Base-by-base conservation (phyloP, 306 rosid species). In the Parietaria judaica region DNA sequence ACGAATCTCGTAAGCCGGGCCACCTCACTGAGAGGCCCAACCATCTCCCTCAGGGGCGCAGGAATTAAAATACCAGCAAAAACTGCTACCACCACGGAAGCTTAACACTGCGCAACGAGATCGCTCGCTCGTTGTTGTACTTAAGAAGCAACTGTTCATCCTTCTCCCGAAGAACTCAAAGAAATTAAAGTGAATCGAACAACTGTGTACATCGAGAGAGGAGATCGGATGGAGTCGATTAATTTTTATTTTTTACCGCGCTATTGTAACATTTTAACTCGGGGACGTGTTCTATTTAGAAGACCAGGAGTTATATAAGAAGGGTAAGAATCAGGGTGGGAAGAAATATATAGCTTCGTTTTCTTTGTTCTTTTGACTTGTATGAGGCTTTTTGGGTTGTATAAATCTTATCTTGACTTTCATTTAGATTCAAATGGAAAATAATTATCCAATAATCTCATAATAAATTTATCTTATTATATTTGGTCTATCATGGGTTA, bases 1-100 rank as follows among this genome's bases (percentile, higher is more conserved):
- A 78, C 89, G 3, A 83, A 86, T 66, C 87, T 89, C 14, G 85
- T 89, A 68, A 83, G 85, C 68, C 72, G 82, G 76, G 97, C 97
- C 51, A 81, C 85, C 67, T 68, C 89, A 5, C 66, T 67, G 1
- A 72, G 66, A 49, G 85, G 95, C 35, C 85, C 87, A 58, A 72
- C 77, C 51, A 14, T 69, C 47, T 89, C 95, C 11, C 71, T 86
- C 69, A 79, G 89, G 70, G 97, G 97, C 49, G 73, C 71, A 0
- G 95, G 97, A n/a, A 69, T 89, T 45, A 58, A 49, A 44, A 41
- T 78, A 14, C 80, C 61, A 6, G 52, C 80, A 41, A 84, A 78
- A 63, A 62, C 78, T 64, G 59, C 79, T 13, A 56, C 76, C 15
- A 59, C 88, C 4, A 36, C 54, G 73, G 84, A 23, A 65, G 58